Percentiles rank a stretch among this genome's conserved stretches.
Evolutionary conservation across 805 yeast species (phyloP).

Genomic region (Tetrapisispora namnaoensis): DNA sequence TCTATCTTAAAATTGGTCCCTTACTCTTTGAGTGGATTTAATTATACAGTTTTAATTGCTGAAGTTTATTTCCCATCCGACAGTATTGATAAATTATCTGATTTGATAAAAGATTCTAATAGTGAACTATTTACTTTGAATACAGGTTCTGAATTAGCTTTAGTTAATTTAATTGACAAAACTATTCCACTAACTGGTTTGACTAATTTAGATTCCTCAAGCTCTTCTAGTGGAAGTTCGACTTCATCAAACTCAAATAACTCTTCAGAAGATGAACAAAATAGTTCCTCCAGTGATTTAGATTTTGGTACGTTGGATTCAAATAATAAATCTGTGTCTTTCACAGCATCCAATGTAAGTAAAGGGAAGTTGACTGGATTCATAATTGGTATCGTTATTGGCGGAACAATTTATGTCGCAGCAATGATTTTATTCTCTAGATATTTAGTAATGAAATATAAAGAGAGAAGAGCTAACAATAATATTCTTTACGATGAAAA

Average conservation of each 20-base stretch:
- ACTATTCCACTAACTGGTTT: constrained; percentile 23
- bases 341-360: constrained; percentile 21
- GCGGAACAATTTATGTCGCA: constrained; percentile 57
- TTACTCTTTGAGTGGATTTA: constrained; percentile 43
- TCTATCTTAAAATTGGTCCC: constrained; percentile 68
- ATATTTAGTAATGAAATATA: constrained; percentile 35
- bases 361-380: constrained; percentile 57
- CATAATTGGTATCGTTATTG: constrained; percentile 74
- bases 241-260: constrained; percentile 44
- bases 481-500: constrained; percentile 15
- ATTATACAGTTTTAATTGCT: constrained; percentile 79
- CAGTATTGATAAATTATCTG: constrained; percentile 40
- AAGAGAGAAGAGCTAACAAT: constrained; percentile 7
- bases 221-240: constrained; percentile 38
- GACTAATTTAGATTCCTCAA: constrained; percentile 50
- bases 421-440: constrained; percentile 47
- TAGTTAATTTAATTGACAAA: constrained; percentile 62
- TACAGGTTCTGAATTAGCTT: constrained; percentile 41
- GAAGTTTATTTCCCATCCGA: constrained; percentile 68
- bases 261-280: constrained; percentile 4
- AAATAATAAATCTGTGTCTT: constrained; percentile 7
- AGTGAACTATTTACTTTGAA: constrained; percentile 56
- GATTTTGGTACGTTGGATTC: constrained; percentile 17
- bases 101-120: constrained; percentile 40
- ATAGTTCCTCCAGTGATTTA: constrained; percentile 6